Base-by-base conservation (phyloP, 2,329 filamentous ascomycete genomes). In the Colletotrichum filicis region DNA sequence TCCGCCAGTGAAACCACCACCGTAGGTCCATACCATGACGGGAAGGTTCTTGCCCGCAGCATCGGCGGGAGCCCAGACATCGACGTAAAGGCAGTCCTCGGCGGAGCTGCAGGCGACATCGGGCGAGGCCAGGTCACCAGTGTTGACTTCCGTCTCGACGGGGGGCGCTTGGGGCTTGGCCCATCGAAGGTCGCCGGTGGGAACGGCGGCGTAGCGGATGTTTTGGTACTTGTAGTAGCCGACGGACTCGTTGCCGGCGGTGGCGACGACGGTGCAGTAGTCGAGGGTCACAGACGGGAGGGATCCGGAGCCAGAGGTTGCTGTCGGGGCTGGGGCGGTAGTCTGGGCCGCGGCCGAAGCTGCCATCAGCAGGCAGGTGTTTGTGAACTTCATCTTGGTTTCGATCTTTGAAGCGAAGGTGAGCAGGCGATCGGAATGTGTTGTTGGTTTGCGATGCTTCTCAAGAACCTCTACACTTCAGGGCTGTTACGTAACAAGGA, bases 11-110 rank as follows among this genome's bases (percentile, higher is more conserved):
- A 85, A 86, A 7, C 84, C 85, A 35, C 85, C 85, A 12, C 86
- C 86, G 72, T 86, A 84, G 24, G 87, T 83, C 85, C 85, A 87
- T 1, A 86, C 84, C 7, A 87, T 74, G 0, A 87, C 85, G 2
- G 52, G 66, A 1, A 68, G 46, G 12, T 57, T 63, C 30, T 56
- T 63, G 58, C 64, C 56, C 19, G 52, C 64, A 14, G 64, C 49
- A 3, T 35, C 22, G 14, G 64, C 64, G 19, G 64, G 64, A 5
- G 63, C 56, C 64, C 64, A 67, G 8, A 67, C 64, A 4, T 67
- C 64, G 11, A 67, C 22, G 56, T 67, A 60, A 37, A 67, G 24
- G 42, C 64, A 67, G 56, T 60, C 64, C n/a, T 67, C 64, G 14
- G 59, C 42, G 19, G 66, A 68, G 66, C 66, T 63, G 24, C 57